Conservation (phyloP, 306 rosid genomes). For the Cucurbita argyrosperma region DNA sequence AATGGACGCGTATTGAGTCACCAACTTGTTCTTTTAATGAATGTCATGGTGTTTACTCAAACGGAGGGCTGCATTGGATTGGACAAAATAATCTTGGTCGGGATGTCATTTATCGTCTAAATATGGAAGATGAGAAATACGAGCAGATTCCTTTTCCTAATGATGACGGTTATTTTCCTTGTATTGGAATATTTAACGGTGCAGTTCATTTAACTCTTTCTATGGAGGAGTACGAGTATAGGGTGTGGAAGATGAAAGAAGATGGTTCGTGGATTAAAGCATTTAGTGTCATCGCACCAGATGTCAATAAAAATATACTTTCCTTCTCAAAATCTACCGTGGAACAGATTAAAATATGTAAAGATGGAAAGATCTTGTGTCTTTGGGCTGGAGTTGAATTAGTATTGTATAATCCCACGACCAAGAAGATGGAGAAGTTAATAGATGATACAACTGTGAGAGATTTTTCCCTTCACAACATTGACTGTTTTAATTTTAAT, state of each 20-base stretch:
- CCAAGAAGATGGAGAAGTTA: neutral
- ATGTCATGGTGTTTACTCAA: neutral
- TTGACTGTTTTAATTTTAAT: neutral
- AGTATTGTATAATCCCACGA: neutral
- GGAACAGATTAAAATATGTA: too few species aligned
- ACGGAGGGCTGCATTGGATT: neutral
- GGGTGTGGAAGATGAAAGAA: neutral
- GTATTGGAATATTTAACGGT: neutral
- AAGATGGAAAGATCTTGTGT: neutral
- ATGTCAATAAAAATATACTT: too few species aligned
- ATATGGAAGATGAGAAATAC: neutral
- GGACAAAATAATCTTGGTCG: too few species aligned
- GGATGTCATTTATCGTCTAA: neutral
- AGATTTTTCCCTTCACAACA: neutral
- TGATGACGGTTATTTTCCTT: neutral
- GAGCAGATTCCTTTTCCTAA: neutral
- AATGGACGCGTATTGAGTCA: neutral
- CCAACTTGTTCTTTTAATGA: neutral
- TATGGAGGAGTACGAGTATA: neutral
- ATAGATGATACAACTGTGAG: neutral
- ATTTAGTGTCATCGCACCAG: too few species aligned
- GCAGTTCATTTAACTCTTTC: neutral
- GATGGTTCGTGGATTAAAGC: neutral
- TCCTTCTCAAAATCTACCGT: too few species aligned
- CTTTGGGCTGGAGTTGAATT: neutral